Base-by-base conservation (phyloP, 176 grass and related monocot species). In the Eragrostis nindensis region DNA sequence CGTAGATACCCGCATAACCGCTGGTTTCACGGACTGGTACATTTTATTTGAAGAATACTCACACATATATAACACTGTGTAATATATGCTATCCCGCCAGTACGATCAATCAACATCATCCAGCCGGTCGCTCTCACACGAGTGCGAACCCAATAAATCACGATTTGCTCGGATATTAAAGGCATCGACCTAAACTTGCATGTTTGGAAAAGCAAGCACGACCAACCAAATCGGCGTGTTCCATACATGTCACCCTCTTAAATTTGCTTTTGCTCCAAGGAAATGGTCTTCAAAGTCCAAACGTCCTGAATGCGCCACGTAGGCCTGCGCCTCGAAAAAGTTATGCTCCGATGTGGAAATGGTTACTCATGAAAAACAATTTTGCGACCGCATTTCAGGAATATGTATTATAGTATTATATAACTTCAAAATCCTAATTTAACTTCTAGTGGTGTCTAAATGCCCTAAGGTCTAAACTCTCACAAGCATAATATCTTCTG, bases 191-290 rank as follows among this genome's bases (percentile, higher is more conserved):
- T 56, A 44, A n/a, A 40, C 22, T 14, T 76, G 40, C 66, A 68
- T 62, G 55, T 26, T 49, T 42, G 32, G 61, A 67, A 75, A 83
- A 66, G 70, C 11, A 27, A 75, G 12, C 22, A 30, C 21, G 38
- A 66, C 80, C 70, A 83, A 66, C 80, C 70, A 83, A 83, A 83
- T 40, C 41, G 22, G 46, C 11, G 29, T 46, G 63, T 66, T 79
- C 4, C 62, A 40, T 40, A 61, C 14, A 38, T 19, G 49, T 55
- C 71, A 16, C 40, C 5, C 41, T 60, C 55, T 26, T 61, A 36
- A 32, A 29, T 44, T 50, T 83, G 27, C 29, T 50, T 84, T 70
- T 61, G 26, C 40, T 77, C 6, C 30, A 61, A 22, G 53, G 38
- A 77, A 70, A 25, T 16, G 52, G 50, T 14, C 40, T 21, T 18